Base-by-base conservation (phyloP, 2,329 filamentous ascomycete species). In the Graphilbum fragrans region DNA sequence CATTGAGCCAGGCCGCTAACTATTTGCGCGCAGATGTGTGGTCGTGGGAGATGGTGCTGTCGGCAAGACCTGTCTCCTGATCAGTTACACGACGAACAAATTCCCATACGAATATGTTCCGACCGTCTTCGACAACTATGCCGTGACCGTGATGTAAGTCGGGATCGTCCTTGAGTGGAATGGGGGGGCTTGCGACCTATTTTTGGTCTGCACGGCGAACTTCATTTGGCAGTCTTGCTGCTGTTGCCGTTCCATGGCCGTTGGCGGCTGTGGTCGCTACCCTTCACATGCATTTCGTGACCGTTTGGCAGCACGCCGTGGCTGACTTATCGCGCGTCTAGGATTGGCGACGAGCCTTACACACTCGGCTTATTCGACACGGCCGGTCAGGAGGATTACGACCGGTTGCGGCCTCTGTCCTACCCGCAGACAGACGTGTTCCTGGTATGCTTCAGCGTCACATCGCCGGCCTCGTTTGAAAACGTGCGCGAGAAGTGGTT, bases 401-500 rank as follows among this genome's bases (percentile, higher is more conserved):
- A 98, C 65, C 83, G 92, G 55, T 79, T 98, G 50, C 85, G 92
- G 57, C 92, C 92, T 37, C 77, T 96, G 46, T 96, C 92, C 49
- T 98, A 98, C 62, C 92, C 92, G 1, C 92, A 96, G 67, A 96
- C 92, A 54, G 92, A 96, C 58, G 92, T 96, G 51, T 96, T 98
- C 69, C 82, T 98, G 45, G 88, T 98, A 54, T 98, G 92, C 72
- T 98, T 96, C 66, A 94, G 87, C 58, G 88, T 98, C 58, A 95
- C 88, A 43, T 95, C 90, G 36, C 92, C 90, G 33, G 88, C 92
- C 33, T 95, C 88, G 8, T 98, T 98, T 63, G 92, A 98, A 63
- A 98, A 98, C 82, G 92, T 96, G 39, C 81, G 88, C 56, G 90
- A 95, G 72, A 95, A 95, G 65, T 95, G 88, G 90, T 94, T 95